Base-by-base conservation (phyloP, 2,329 filamentous ascomycete species). In the Fonsecaea erecta region DNA sequence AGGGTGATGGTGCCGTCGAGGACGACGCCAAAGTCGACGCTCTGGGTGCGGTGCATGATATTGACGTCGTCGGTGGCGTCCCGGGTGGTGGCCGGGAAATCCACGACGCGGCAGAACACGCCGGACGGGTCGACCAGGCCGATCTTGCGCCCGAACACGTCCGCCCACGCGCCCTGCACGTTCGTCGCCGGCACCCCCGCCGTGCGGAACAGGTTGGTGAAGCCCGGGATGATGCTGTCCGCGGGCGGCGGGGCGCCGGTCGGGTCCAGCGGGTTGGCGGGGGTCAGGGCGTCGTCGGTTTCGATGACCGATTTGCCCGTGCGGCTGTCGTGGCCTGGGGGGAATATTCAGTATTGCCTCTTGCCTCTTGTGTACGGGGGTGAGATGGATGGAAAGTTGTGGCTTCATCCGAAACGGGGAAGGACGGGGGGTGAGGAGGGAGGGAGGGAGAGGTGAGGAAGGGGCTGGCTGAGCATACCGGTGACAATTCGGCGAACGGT, bases 21-120 rank as follows among this genome's bases (percentile, higher is more conserved):
- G 14, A 76, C 70, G n/a, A 76, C 68, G 7, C 71, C 74, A 62
- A 75, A 75, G 63, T 76, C 74, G 26, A 75, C 60, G 26, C 71
- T 75, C 46, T 66, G 59, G 9, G 70, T 71, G 3, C 68, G 68
- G 51, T 71, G 70, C 61, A 70, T 69, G 60, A 69, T 53, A 46
- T 70, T 70, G n/a, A 69, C 65, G 1, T 53, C 53, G 40, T 70
- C 70, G 53, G 35, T 12, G 56, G 37, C 40, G 64, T 61, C 24
- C 21, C 28, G 30, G n/a, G 18, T 12, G 56, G 48, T 16, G 60
- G 58, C 2, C 2, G 73, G 71, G 63, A 74, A 73, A 48, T 73
- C 73, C 16, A 74, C 72, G 32, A 73, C 68, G 18, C 73, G 68
- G n/a, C 67, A 65, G 9, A 62, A 70, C 9, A 70, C 63, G 37